Evolutionary conservation across 441 rosid species (phyloP).

Genomic region (Pelargonium australe): DNA sequence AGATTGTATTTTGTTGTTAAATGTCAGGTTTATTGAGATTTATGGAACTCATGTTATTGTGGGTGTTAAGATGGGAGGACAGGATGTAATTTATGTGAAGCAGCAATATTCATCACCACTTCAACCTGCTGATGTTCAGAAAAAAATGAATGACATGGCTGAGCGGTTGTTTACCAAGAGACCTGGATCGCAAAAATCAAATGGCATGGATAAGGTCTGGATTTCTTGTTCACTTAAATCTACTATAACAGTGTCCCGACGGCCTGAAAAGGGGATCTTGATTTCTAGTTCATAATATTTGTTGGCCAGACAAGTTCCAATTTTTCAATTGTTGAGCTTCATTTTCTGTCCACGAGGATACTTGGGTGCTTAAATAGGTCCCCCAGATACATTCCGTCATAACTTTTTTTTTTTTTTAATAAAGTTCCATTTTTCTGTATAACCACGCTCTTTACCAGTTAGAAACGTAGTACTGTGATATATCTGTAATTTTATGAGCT

Average conservation of each 20-base stretch:
- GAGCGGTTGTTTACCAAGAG: too few relatives aligned
- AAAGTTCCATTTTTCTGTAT: not conserved
- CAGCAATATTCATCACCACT: conserved; percentile 75
- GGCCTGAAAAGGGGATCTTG: too few relatives aligned
- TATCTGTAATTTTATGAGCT: too few relatives aligned
- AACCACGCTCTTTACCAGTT: too few relatives aligned
- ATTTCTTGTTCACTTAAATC: too few relatives aligned
- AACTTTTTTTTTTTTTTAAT: too few relatives aligned
- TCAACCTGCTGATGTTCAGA: conserved; percentile 71
- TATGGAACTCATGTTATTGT: conserved; percentile 88
- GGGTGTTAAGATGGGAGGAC: conserved; percentile 93
- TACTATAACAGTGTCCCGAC: too few relatives aligned
- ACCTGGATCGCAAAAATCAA: too few relatives aligned
- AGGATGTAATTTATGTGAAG: conserved; percentile 82
- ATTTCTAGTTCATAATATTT: too few relatives aligned
- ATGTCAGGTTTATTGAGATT: conserved; percentile 67
- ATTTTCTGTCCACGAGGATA: not conserved
- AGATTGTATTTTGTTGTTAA: not conserved
- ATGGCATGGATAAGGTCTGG: conserved; percentile 34
- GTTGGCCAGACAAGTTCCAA: too few relatives aligned
- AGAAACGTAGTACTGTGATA: too few relatives aligned
- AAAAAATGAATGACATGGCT: conserved; percentile 72
- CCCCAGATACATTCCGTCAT: not conserved
- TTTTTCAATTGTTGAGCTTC: too few relatives aligned
- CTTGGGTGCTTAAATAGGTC: not conserved